Evolutionary conservation across 2,329 filamentous ascomycete genomes (phyloP).

Genomic region (Pseudogymnoascus pannorum): DNA sequence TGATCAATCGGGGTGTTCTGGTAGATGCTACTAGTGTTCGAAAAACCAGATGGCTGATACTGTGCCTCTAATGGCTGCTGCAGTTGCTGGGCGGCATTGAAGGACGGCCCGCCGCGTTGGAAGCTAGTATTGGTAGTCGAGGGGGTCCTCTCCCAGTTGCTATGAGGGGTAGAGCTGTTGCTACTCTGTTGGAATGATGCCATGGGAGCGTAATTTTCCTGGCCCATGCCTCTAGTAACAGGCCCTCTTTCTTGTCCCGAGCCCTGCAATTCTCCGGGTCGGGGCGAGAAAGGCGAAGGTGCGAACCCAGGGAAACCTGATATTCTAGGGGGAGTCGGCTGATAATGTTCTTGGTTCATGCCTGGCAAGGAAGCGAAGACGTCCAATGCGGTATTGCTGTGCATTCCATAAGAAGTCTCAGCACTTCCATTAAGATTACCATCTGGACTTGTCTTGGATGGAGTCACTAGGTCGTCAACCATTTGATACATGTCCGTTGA

Average conservation of each 20-base stretch:
- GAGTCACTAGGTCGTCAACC: conserved; percentile 47
- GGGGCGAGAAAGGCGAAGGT: conserved; percentile 37
- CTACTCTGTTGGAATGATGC: conserved; percentile 17
- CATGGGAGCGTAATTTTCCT: background rate
- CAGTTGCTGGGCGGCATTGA: conserved; percentile 10
- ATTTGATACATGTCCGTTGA: conserved; percentile 48
- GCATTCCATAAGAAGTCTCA: conserved; percentile 49
- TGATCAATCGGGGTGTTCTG: conserved; percentile 36
- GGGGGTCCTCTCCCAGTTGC: conserved; percentile 14
- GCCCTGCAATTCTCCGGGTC: conserved; percentile 30
- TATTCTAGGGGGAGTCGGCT: conserved; percentile 28
- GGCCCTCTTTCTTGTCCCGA: background rate
- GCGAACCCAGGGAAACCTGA: conserved; percentile 37
- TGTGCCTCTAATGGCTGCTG: conserved; percentile 21
- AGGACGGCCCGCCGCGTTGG: conserved; percentile 9
- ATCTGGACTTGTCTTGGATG: conserved; percentile 21
- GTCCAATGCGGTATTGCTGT: conserved; percentile 43
- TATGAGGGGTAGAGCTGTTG: conserved; percentile 9
- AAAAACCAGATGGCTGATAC: conserved; percentile 33
- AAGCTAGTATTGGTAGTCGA: conserved; percentile 28
- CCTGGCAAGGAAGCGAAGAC: conserved; percentile 37
- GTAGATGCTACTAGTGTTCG: conserved; percentile 44
- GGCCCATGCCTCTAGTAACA: background rate
- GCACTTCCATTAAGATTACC: conserved; percentile 15
- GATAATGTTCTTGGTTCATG: background rate